Base-by-base conservation (phyloP, 1,284 basidiomycete genomes). In the Coniophora puteana region DNA sequence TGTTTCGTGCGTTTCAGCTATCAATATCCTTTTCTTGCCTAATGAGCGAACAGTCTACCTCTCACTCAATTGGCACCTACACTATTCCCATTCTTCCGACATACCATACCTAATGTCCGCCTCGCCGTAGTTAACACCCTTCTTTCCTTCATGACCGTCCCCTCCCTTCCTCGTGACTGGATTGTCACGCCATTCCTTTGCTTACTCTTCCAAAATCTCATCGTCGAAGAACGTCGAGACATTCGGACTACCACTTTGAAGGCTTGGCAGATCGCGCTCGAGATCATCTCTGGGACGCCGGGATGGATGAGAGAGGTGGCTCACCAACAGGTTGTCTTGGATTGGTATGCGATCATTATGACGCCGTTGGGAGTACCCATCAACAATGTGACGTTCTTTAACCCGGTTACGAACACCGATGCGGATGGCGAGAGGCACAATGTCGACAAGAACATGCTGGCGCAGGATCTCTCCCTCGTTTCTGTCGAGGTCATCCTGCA, bases 1-100 rank as follows among this genome's bases (percentile, higher is more conserved):
- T 14, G 62, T 78, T 48, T 83, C 83, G 87, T 92, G 59, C 44
- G 85, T 75, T 38, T 29, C 12, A 27, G 21, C 23, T 12, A 27
- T 16, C 21, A 18, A 34, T 47, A 31, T 13, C 14, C n/a, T 46
- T 17, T 28, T 41, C 41, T 42, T 45, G 37, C 28, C 31, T 55
- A 24, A 40, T 41, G 36, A 31, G 20, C 8, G n/a, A n/a, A 17
- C 41, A 91, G 88, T n/a, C 68, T 82, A 45, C 83, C 89, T 5
- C 73, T 97, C 25, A 76, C 82, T 11, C 75, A 74, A 1, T 78
- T 98, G 36, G 89, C 96, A 12, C 88, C 92, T 2, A 89, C 85
- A 0, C 71, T 97, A 13, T 99, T 93, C 65, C 91, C 94, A 3
- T 99, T 96, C 73, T 95, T 99, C 70, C 88, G 96, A 10, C 96